phyloP scores from a whole-genome alignment of 2,329 filamentous ascomycete genomes.

The Talaromyces atroroseus region DNA sequence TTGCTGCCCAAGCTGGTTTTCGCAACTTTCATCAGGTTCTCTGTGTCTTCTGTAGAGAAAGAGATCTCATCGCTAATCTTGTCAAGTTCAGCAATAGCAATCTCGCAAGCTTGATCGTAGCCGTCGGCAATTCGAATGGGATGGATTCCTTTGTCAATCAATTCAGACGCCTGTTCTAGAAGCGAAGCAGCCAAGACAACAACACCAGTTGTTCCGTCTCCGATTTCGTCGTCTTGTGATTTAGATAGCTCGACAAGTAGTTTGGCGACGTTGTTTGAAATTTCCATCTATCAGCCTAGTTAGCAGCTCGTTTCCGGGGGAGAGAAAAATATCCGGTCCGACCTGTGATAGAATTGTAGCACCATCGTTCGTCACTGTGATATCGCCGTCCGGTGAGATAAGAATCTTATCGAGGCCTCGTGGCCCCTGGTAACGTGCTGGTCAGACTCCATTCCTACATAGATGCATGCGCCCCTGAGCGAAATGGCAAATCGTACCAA shows the following conservation, averaged over 20 bases:
- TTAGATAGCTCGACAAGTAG: slow-evolving; percentile 94
- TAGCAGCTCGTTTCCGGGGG: not conserved
- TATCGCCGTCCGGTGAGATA: slow-evolving; percentile 96
- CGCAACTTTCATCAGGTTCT: slow-evolving; percentile 88
- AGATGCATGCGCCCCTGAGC: not conserved
- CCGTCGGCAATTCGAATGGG: slow-evolving; percentile 97
- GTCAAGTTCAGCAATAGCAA: slow-evolving; percentile 88
- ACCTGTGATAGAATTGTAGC: slow-evolving; percentile 86
- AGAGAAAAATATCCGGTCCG: slow-evolving; percentile 14
- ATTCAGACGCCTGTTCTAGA: slow-evolving; percentile 90
- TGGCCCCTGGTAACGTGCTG: slow-evolving; percentile 53
- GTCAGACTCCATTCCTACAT: slow-evolving; percentile 1
- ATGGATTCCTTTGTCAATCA: slow-evolving; percentile 99
- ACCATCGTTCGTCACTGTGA: slow-evolving; percentile 98
- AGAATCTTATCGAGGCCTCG: slow-evolving; percentile 98
- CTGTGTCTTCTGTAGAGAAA: slow-evolving; percentile 72
- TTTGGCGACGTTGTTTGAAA: slow-evolving; percentile 97
- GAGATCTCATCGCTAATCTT: slow-evolving; percentile 86
- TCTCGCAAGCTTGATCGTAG: slow-evolving; percentile 95
- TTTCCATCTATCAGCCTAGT: slow-evolving; percentile 69
- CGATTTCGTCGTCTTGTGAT: slow-evolving; percentile 98
- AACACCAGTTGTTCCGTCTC: slow-evolving; percentile 95
- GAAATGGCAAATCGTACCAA: slow-evolving; percentile 48
- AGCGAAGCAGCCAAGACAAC: slow-evolving; percentile 93
- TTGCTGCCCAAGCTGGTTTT: slow-evolving; percentile 96